Base-by-base conservation (phyloP, 2,329 filamentous ascomycete species). In the Colletotrichum musae region DNA sequence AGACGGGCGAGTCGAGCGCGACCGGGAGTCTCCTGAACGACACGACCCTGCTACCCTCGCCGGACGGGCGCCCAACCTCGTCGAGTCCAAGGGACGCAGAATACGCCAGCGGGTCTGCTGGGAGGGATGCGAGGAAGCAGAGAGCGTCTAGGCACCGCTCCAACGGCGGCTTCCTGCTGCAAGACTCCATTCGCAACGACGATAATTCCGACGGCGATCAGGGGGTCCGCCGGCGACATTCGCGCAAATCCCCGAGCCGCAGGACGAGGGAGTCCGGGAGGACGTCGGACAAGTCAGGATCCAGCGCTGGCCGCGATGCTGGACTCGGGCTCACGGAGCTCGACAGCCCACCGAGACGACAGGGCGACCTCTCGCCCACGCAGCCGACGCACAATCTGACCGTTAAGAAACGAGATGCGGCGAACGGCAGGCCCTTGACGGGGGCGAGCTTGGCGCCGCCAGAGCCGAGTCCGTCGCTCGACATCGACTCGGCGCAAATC, bases 401-500 rank as follows among this genome's bases (percentile, higher is more conserved):
- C 18, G 52, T 70, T 21, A 70, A 53, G 36, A 72, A 71, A 53
- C 66, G 70, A 13, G 66, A 70, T 41, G 56, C 72, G 66, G 62
- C 66, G 68, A 48, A 76, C 67, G 58, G 73, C 63, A 54, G 75
- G 73, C 51, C 73, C 54, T 48, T 70, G 62, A 58, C 53, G 39
- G 65, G 41, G 21, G 63, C 52, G 58, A 71, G 60, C 72, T 70
- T 48, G 64, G 71, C 3, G 43, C 70, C 56, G 45, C 73, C 74
- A 26, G 71, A 70, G 65, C 39, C 71, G 72, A 53, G 72, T 77
- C 15, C 61, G 21, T 74, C 79, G 5, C 77, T 93, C 21, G 90
- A 94, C 74, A 86, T 92, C 69, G 95, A 98, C 75, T 92, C 95
- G 7, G 89, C 92, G 4, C 93, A 97, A 79, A 97, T 98, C 72